Percentiles rank a stretch among this genome's conserved stretches.
Evolutionary conservation across 768 basidiomycete genomes (phyloP).

Genomic region (Lentinula aciculospora): DNA sequence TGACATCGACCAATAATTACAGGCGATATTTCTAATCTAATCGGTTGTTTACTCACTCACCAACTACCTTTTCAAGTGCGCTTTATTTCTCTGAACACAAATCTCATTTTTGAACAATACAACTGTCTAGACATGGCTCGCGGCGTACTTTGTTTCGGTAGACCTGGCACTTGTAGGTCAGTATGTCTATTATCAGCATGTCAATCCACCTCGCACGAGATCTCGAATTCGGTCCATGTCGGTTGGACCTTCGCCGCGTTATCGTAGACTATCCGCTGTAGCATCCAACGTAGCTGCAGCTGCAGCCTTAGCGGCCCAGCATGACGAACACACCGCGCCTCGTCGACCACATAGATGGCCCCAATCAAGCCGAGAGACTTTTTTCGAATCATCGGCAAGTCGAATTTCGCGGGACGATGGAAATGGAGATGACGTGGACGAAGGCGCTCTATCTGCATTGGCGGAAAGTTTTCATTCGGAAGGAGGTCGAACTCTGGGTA

Average conservation of each 20-base stretch:
- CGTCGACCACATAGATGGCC: conserved; percentile 20
- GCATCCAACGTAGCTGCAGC: conserved; percentile 71
- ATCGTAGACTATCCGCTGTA: conserved; percentile 62
- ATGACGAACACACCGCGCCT: conserved; percentile 39
- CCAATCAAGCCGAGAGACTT: conserved; percentile 23
- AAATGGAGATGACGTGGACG: conserved; percentile 45
- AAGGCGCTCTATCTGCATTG: conserved; percentile 49
- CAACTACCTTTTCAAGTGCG: conserved; percentile 93
- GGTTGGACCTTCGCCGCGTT: conserved; percentile 42
- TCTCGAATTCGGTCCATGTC: conserved; percentile 44
- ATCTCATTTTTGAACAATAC: conserved; percentile 9
- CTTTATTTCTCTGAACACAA: conserved; percentile 25
- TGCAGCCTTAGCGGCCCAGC: conserved; percentile 62
- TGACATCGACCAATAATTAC: neutral
- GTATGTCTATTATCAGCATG: conserved; percentile 69
- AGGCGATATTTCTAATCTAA: conserved; percentile 91
- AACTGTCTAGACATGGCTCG: conserved; percentile 70
- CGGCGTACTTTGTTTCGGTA: conserved; percentile 83
- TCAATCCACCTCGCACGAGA: conserved; percentile 30
- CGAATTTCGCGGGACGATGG: conserved; percentile 15
- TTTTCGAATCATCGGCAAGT: conserved; percentile 14
- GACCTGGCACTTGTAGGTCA: conserved; percentile 75
- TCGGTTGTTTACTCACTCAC: conserved; percentile 87
- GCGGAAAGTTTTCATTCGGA: conserved; percentile 80
- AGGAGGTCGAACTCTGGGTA: conserved; percentile 34